phyloP scores from a whole-genome alignment of 2,329 filamentous ascomycete genomes.

The Penicillium sp. region DNA sequence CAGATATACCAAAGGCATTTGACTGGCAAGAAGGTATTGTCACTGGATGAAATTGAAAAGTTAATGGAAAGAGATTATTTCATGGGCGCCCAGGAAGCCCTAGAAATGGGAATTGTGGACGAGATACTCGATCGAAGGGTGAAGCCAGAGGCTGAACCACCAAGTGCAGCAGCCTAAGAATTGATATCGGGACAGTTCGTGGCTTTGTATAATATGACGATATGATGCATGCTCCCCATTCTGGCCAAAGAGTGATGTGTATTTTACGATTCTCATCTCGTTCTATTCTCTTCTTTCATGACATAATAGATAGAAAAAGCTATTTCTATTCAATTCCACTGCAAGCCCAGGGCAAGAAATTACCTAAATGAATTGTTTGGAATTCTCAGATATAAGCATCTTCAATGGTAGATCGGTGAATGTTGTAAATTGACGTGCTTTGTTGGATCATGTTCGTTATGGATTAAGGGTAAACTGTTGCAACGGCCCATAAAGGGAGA shows the following conservation, averaged over 20 bases:
- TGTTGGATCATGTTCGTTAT: too few relatives aligned
- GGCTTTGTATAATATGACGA: constrained; percentile 5
- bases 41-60: constrained; percentile 78
- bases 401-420: too few relatives aligned
- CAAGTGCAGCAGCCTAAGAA: constrained; percentile 17
- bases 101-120: constrained; percentile 88
- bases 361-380: too few relatives aligned
- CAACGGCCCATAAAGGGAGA: too few relatives aligned
- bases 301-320: not conserved
- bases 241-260: not conserved
- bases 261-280: constrained; percentile 1
- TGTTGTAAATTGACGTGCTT: too few relatives aligned
- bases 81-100: constrained; percentile 80
- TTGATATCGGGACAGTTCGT: constrained; percentile 11
- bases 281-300: not conserved
- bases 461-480: too few relatives aligned
- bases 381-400: too few relatives aligned
- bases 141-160: constrained; percentile 23
- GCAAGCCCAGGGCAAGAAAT: too few relatives aligned
- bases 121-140: constrained; percentile 63
- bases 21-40: constrained; percentile 64
- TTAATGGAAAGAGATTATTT: constrained; percentile 98
- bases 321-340: not conserved
- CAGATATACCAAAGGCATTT: constrained; percentile 84
- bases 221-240: not conserved